Base-by-base conservation (phyloP, 805 yeast species). In the Wickerhamiella azyma region DNA sequence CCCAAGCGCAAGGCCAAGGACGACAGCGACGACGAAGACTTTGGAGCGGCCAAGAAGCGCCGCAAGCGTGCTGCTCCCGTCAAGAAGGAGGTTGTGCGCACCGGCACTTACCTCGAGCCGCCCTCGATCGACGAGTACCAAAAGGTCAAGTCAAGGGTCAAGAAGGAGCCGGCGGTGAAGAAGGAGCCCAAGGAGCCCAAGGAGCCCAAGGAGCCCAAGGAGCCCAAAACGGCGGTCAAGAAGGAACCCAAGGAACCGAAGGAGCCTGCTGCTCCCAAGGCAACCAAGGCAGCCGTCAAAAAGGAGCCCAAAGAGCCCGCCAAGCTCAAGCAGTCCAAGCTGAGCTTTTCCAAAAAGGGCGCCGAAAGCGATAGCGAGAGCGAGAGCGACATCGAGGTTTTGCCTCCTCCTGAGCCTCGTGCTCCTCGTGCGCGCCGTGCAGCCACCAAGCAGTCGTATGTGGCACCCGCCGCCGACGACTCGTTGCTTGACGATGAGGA, bases 11-110 rank as follows among this genome's bases (percentile, higher is more conserved):
- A 48, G 10, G 49, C 41, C 38, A 55, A 51, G 24, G 54, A 52
- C 29, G 60, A 56, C 37, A 61, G 55, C 9, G 67, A 63, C 30
- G 66, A 61, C 41, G 65, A 59, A 14, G 64, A 64, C 43, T 55
- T 37, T 24, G 55, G 52, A n/a, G n/a, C n/a, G 28, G 52, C 53
- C 36, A 54, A 55, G 48, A 60, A 55, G 47, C 54, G 35, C 21
- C 47, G 41, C 37, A 29, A 47, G 42, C 46, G 45, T 17, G 37
- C 46, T 9, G 50, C 50, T 21, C 11, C 49, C 17, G 48, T 45
- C 19, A 26, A 29, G 26, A 49, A 36, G 37, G 41, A 35, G 18
- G 37, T 29, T 37, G n/a, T 10, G 7, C 38, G 26, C n/a, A 33
- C 21, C 17, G 49, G 42, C 16, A 19, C 18, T 14, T 30, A 44